Base-by-base conservation (phyloP, 768 basidiomycete genomes). In the Boletus tylopilopsis region DNA sequence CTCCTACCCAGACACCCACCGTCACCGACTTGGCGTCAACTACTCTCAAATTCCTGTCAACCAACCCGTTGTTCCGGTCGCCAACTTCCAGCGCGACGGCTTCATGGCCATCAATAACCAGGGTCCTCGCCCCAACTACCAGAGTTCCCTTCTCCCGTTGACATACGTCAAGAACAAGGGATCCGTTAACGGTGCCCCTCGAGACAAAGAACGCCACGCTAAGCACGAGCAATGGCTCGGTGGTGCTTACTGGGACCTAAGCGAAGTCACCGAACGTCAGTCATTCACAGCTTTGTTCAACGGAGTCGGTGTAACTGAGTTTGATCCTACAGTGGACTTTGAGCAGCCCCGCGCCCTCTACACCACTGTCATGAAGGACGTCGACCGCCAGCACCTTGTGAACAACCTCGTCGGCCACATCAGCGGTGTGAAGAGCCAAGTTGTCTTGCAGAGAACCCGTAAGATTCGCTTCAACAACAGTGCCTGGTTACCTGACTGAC, bases 1-100 rank as follows among this genome's bases (percentile, higher is more conserved):
- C 83, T 90, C 91, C 5, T 98, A 98, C 76, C 85, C 87, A 4
- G 89, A 91, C 64, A 90, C 89, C 32, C 88, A 90, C 65, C 86
- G 88, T 50, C 84, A 90, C 72, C 86, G 89, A 64, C 84, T 90
- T 27, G 89, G 89, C 32, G 58, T 64, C 46, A 91, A 91, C 74
- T 88, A 90, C 72, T 78, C 85, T 61, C 88, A 95, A 62, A 73
- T 97, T 10, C 93, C 94, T 1, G 85, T 94, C 64, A 97, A 97
- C 67, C 76, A 82, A 6, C 87, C 92, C 1, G 64, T 87, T 42
- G 73, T 71, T 44, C 87, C 85, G 5, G 73, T 90, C 47, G 78
- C 81, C 53, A 94, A 95, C 80, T 95, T 94, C 87, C 92, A 95
- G 72, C 87, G 94, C 37, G 93, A 89, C 59, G 94, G 94, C 19